Percentiles rank a stretch among this genome's conserved stretches.
Conservation (phyloP, 2,329 filamentous ascomycete genomes). For the Arthrobotrys iridis region DNA sequence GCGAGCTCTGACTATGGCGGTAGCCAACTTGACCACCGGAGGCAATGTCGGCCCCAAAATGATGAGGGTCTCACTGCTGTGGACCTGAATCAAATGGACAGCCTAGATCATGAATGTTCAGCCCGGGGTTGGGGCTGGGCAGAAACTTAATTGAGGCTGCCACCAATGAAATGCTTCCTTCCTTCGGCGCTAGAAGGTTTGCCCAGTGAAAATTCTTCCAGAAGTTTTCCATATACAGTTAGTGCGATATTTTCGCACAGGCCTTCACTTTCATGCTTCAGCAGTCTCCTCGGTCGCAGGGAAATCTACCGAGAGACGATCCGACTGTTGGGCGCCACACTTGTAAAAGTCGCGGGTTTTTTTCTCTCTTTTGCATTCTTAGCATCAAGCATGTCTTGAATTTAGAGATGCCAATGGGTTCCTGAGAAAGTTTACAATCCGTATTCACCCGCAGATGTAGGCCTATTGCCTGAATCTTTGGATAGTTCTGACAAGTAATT, state of each 20-base stretch:
- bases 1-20: background rate
- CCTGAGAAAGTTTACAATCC: background rate
- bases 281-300: background rate
- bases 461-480: background rate
- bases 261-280: background rate
- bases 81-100: background rate
- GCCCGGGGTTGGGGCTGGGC: background rate
- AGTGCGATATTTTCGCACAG: background rate
- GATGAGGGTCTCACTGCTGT: constrained; percentile 10
- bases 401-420: background rate
- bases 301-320: constrained; percentile 35
- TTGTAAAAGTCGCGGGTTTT: constrained; percentile 11
- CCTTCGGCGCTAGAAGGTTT: constrained; percentile 13
- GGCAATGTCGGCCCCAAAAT: constrained; percentile 23
- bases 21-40: background rate
- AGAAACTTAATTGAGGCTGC: background rate
- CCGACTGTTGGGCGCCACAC: constrained; percentile 20
- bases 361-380: background rate
- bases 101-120: constrained; percentile 3
- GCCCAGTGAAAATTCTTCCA: constrained; percentile 46
- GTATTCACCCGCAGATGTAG: constrained; percentile 3
- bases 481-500: background rate
- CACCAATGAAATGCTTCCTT: background rate
- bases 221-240: constrained; percentile 42
- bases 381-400: constrained; percentile 5